Evolutionary conservation across 1,284 basidiomycete genomes (phyloP).

Genomic region (Ustilago crameri): DNA sequence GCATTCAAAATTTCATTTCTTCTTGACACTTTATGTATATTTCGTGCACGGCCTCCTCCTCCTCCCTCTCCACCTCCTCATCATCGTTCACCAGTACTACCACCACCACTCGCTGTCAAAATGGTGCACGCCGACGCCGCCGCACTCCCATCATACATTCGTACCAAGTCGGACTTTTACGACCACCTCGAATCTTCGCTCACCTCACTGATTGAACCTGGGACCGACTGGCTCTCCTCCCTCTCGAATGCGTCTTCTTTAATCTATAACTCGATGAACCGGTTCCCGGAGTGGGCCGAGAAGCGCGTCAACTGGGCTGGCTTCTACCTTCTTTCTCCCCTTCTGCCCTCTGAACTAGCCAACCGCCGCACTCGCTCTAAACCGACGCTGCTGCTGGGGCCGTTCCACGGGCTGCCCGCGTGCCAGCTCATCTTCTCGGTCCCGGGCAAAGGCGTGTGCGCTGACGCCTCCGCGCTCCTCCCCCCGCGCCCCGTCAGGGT

Average conservation of each 20-base stretch:
- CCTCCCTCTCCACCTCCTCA: neutral
- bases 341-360: conserved; percentile 54
- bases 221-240: conserved; percentile 62
- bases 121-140: conserved; percentile 72
- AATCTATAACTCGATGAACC: conserved; percentile 63
- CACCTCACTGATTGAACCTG: conserved; percentile 57
- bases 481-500: conserved; percentile 65
- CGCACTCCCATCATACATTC: conserved; percentile 75
- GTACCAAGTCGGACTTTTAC: conserved; percentile 66
- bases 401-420: conserved; percentile 69
- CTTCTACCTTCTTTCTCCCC: conserved; percentile 69
- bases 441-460: conserved; percentile 68
- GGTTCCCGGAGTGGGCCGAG: conserved; percentile 48
- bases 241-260: conserved; percentile 64
- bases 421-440: conserved; percentile 66
- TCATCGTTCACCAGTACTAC: too few species aligned
- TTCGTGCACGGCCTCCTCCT: neutral
- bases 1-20: too few species aligned
- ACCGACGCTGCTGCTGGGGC: conserved; percentile 67
- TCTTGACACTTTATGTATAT: neutral
- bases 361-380: conserved; percentile 1
- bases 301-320: conserved; percentile 68
- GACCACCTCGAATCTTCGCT: conserved; percentile 64
- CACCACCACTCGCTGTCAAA: neutral
- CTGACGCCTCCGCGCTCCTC: conserved; percentile 62